These are phyloP conservation scores for Fusarium annulatum DNA, from an alignment of 2,329 filamentous ascomycete species.

Conservation along the genomic window DNA sequence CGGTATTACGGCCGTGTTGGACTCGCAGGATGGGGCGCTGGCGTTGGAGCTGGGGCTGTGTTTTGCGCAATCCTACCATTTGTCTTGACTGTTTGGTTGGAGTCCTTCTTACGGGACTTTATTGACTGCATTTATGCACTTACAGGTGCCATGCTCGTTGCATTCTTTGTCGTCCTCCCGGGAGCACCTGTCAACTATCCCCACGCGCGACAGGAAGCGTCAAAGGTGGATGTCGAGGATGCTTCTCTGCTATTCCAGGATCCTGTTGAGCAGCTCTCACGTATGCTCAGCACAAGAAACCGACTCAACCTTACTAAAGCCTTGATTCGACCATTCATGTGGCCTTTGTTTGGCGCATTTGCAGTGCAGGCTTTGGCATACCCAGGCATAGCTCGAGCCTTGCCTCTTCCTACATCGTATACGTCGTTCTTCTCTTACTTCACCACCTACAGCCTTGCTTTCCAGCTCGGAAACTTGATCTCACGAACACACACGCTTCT, in stretches of 20 bases:
- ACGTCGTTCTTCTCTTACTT: constrained; percentile 45
- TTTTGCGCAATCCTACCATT: constrained; percentile 47
- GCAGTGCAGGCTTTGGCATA: constrained; percentile 40
- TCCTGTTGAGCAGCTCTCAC: constrained; percentile 40
- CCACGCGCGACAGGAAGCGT: constrained; percentile 2
- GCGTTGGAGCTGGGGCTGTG: constrained; percentile 47
- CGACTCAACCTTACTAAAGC: constrained; percentile 14
- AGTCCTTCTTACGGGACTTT: constrained; percentile 44
- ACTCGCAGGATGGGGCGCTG: constrained; percentile 51
- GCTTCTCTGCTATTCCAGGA: constrained; percentile 52
- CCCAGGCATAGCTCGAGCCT: constrained; percentile 46
- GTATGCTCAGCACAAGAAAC: constrained; percentile 28
- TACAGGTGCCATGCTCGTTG: constrained; percentile 42
- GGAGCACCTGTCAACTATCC: constrained; percentile 40
- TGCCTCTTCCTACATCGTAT: constrained; percentile 39
- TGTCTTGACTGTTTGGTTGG: constrained; percentile 44
- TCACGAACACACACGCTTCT: constrained; percentile 40
- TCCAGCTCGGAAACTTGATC: constrained; percentile 47
- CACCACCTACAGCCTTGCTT: constrained; percentile 44
- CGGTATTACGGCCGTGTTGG: constrained; percentile 47
- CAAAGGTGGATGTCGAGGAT: constrained; percentile 34
- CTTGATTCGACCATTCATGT: constrained; percentile 42
- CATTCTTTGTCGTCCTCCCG: constrained; percentile 47
- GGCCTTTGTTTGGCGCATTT: constrained; percentile 43
- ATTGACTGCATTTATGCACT: constrained; percentile 45